Evolutionary conservation across 2,329 filamentous ascomycete species (phyloP).

Genomic region (Penicillium sp.): DNA sequence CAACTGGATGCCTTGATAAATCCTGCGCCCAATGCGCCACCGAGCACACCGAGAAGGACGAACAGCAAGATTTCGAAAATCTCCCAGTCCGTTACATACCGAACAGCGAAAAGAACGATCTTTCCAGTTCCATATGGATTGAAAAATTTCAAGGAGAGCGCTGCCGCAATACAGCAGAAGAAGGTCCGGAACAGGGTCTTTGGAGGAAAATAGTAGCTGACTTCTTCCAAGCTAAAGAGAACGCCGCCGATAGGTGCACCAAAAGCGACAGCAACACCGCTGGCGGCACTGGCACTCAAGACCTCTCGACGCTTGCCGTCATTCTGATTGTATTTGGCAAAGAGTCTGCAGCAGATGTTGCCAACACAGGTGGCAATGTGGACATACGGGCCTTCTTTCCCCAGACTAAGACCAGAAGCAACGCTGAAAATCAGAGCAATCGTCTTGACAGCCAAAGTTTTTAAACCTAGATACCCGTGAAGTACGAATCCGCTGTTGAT

Average conservation of each 20-base stretch:
- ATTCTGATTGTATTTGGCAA: conserved; percentile 87
- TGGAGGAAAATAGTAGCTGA: conserved; percentile 91
- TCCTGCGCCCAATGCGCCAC: conserved; percentile 76
- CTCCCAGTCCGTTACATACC: conserved; percentile 85
- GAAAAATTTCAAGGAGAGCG: conserved; percentile 85
- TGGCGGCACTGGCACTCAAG: conserved; percentile 84
- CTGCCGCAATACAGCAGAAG: conserved; percentile 91
- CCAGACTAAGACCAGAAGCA: conserved; percentile 84
- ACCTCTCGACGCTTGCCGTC: conserved; percentile 92
- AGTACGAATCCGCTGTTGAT: conserved; percentile 97
- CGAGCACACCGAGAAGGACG: conserved; percentile 76
- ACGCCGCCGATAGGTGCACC: conserved; percentile 86
- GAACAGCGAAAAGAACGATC: conserved; percentile 92
- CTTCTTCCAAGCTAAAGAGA: conserved; percentile 89
- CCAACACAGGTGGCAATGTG: conserved; percentile 94
- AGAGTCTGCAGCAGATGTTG: conserved; percentile 91
- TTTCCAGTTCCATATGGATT: conserved; percentile 96
- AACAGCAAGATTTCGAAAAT: conserved; percentile 86
- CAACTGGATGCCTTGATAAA: conserved; percentile 93
- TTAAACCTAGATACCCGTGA: conserved; percentile 87
- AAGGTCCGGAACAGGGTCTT: conserved; percentile 97
- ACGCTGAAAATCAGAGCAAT: conserved; percentile 79
- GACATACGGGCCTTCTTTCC: conserved; percentile 95
- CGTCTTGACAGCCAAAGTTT: conserved; percentile 81
- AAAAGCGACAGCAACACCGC: conserved; percentile 90